These are phyloP conservation scores for Gossypium gossypioides DNA, from an alignment of 441 rosid species.

Conservation along the genomic window DNA sequence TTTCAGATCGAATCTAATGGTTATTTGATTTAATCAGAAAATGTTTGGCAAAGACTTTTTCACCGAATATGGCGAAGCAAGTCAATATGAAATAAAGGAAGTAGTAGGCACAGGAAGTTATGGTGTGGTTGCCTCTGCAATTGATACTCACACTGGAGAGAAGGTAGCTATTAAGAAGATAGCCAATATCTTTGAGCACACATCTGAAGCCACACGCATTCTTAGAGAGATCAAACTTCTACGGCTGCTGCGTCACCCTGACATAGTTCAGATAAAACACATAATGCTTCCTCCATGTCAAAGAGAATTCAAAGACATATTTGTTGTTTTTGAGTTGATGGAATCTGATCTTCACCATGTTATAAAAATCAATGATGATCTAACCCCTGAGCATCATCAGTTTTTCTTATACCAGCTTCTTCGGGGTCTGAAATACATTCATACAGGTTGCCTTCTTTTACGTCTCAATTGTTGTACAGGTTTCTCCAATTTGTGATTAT, in stretches of 20 bases:
- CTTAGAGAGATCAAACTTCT: conserved; percentile 93
- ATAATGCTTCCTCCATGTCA: conserved; percentile 95
- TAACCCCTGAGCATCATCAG: conserved; percentile 85
- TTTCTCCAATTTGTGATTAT: conserved; percentile 15
- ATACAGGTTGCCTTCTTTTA: conserved; percentile 52
- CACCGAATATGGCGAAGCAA: conserved; percentile 96
- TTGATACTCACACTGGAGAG: conserved; percentile 86
- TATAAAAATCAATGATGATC: conserved; percentile 79
- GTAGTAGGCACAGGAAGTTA: conserved; percentile 95
- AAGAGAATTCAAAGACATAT: conserved; percentile 84
- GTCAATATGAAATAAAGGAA: conserved; percentile 83
- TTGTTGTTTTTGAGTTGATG: conserved; percentile 95
- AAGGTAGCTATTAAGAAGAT: conserved; percentile 95
- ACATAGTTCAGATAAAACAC: conserved; percentile 82
- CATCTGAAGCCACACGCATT: conserved; percentile 86
- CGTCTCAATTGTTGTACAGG: neutral
- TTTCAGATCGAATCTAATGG: neutral
- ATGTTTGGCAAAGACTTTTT: conserved; percentile 81
- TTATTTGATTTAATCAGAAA: conserved; percentile 8
- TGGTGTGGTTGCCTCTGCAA: conserved; percentile 93
- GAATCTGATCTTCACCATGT: conserved; percentile 97
- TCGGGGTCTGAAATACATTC: conserved; percentile 83
- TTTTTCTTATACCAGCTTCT: conserved; percentile 98
- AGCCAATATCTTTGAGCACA: conserved; percentile 85
- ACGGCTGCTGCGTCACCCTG: conserved; percentile 74